Evolutionary conservation across 169 alveolate species (phyloP).

Genomic region (Plasmodium gaboni): DNA sequence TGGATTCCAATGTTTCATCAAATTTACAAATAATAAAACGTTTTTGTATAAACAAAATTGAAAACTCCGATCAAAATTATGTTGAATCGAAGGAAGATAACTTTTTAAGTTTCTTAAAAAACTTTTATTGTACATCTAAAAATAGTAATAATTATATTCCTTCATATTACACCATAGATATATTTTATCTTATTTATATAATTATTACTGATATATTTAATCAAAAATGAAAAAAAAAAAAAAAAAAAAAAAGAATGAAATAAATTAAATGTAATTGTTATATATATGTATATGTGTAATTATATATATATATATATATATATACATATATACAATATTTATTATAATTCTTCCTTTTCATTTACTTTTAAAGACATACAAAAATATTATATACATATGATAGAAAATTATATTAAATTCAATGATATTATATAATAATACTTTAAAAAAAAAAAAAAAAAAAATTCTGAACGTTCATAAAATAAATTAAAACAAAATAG

Average conservation of each 20-base stretch:
- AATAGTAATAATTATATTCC: not conserved
- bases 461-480: too few relatives aligned
- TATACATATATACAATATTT: not conserved
- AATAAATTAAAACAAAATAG: too few relatives aligned
- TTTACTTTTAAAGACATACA: too few relatives aligned
- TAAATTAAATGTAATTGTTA: not conserved
- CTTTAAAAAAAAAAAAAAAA: too few relatives aligned
- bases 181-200: conserved; percentile 36
- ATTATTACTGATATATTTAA: conserved; percentile 30
- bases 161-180: not conserved
- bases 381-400: too few relatives aligned
- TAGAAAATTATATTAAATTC: too few relatives aligned
- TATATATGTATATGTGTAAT: not conserved
- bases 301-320: not conserved
- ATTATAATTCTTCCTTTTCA: not conserved
- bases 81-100: not conserved
- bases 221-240: conserved; percentile 25
- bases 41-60: conserved; percentile 28
- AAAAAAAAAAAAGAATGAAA: not conserved
- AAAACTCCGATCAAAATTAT: not conserved
- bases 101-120: conserved; percentile 10
- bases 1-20: conserved; percentile 52
- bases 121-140: conserved; percentile 25
- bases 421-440: too few relatives aligned
- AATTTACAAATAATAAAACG: conserved; percentile 45